Evolutionary conservation across 768 basidiomycete genomes (phyloP).

Genomic region (Cantharellus cinnabarinus): DNA sequence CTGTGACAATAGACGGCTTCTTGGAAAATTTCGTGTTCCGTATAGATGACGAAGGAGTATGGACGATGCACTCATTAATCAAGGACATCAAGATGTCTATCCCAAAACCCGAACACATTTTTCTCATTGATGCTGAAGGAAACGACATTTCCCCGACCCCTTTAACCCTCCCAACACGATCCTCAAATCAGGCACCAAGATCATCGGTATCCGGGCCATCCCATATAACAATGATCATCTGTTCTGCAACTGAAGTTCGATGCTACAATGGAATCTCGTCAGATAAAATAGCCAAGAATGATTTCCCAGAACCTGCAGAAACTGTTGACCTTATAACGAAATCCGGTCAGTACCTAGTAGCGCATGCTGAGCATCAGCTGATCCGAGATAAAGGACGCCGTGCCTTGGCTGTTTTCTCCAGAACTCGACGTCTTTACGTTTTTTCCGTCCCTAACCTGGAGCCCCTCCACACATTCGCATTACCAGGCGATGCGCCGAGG

Average conservation of each 20-base stretch:
- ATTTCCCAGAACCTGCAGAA: constrained; percentile 39
- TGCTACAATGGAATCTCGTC: constrained; percentile 39
- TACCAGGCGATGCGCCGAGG: not conserved
- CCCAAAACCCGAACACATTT: not conserved
- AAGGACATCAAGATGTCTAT: not conserved
- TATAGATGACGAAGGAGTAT: constrained; percentile 1
- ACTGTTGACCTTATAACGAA: constrained; percentile 36
- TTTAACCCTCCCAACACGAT: constrained; percentile 9
- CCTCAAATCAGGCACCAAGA: constrained; percentile 24
- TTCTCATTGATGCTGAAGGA: constrained; percentile 36
- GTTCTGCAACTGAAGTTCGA: constrained; percentile 30
- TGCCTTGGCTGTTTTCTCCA: constrained; percentile 37
- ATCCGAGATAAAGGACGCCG: constrained; percentile 22
- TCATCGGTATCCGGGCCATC: constrained; percentile 21
- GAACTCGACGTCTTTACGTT: constrained; percentile 8
- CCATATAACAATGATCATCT: not conserved
- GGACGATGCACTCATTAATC: not conserved
- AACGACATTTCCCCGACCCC: constrained; percentile 20
- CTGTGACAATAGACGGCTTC: constrained; percentile 34
- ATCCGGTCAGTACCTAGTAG: constrained; percentile 24
- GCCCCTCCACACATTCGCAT: not conserved
- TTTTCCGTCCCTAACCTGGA: constrained; percentile 4
- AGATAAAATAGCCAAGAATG: constrained; percentile 41
- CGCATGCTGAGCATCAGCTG: not conserved
- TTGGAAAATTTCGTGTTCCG: constrained; percentile 34